Percentiles rank a stretch among this genome's conserved stretches.
These are phyloP conservation scores for Blastobotrys terrestris DNA, from an alignment of 805 yeast species.

Conservation along the genomic window DNA sequence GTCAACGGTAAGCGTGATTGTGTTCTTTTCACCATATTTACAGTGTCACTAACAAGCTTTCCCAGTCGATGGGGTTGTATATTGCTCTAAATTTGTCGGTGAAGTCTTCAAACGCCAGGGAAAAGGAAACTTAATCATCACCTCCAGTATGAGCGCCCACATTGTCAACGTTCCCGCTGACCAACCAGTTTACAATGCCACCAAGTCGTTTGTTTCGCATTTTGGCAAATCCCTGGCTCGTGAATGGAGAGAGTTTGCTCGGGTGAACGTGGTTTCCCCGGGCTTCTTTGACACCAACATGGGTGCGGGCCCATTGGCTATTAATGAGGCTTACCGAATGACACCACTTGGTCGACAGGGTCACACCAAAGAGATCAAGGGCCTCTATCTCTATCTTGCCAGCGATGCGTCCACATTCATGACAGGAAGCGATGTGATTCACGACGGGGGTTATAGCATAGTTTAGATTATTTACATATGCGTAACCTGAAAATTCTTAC, in stretches of 20 bases:
- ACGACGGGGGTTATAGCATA: conserved; percentile 67
- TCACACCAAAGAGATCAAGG: conserved; percentile 73
- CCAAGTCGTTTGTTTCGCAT: conserved; percentile 62
- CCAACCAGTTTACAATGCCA: conserved; percentile 58
- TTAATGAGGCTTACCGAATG: conserved; percentile 57
- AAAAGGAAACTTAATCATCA: conserved; percentile 43
- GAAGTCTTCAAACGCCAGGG: conserved; percentile 40
- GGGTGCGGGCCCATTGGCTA: conserved; percentile 16
- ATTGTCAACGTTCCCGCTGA: conserved; percentile 64
- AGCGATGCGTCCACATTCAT: conserved; percentile 69
- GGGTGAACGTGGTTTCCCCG: conserved; percentile 67
- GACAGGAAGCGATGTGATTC: conserved; percentile 72
- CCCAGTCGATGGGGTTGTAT: conserved; percentile 54
- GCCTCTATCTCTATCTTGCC: conserved; percentile 65
- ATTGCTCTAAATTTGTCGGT: conserved; percentile 41
- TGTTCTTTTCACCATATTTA: conserved; percentile 38
- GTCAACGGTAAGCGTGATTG: conserved; percentile 50
- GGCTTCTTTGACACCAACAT: conserved; percentile 70
- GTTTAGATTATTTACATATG: conserved; percentile 5
- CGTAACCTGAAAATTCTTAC: neutral
- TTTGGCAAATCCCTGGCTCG: conserved; percentile 57
- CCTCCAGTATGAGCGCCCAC: conserved; percentile 60
- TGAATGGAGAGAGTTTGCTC: conserved; percentile 60
- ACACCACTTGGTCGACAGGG: conserved; percentile 77
- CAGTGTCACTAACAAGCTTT: conserved; percentile 36